Evolutionary conservation across 352 stramenopile genomes (phyloP), one percentile per base, ranked within the genome.

Genomic region (Saprolegnia parasitica): DNA sequence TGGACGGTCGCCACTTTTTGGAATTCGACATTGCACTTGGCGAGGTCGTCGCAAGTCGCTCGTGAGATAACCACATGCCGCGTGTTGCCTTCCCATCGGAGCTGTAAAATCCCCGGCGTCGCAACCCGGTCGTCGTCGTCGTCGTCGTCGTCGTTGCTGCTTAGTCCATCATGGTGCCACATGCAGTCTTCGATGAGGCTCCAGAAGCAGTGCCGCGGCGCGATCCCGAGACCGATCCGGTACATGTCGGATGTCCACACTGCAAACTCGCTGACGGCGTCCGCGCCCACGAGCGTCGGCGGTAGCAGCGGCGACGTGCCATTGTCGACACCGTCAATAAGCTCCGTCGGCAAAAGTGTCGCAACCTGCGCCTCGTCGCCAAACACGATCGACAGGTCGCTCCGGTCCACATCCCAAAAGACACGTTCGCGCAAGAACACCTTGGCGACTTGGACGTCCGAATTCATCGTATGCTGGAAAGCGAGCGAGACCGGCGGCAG

Each of bases 131-230:
- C 18, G 3, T 11, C 42, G 18, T 15, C 42, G 42, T n/a, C 42
- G 29, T 35, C 29, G 5, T 35, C 29, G 5, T 35, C 29, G 5
- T 35, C 5, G 29, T 5, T 35, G 29, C 29, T 35, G 39, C 15
- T 16, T 5, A 35, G 29, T 35, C 29, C 29, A 8, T 49, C 42
- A 49, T n/a, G 18, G 8, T 49, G 18, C 42, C 42, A 49, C 13
- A 49, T n/a, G 42, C 42, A 49, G 42, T 49, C 42, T 49, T 49
- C 42, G 42, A 49, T 49, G 18, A 49, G 42, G 42, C 42, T 49
- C 42, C 42, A 49, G 42, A 11, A 49, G 42, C 42, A 49, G 8
- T 49, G 42, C 13, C 42, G 42, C 3, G 42, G 42, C 18, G 42
- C 42, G 42, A 49, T n/a, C 11, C 42, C 42, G 42, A 49, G 13